phyloP scores from a whole-genome alignment of 768 basidiomycete genomes.

The Hemileccinum rubropunctum region DNA sequence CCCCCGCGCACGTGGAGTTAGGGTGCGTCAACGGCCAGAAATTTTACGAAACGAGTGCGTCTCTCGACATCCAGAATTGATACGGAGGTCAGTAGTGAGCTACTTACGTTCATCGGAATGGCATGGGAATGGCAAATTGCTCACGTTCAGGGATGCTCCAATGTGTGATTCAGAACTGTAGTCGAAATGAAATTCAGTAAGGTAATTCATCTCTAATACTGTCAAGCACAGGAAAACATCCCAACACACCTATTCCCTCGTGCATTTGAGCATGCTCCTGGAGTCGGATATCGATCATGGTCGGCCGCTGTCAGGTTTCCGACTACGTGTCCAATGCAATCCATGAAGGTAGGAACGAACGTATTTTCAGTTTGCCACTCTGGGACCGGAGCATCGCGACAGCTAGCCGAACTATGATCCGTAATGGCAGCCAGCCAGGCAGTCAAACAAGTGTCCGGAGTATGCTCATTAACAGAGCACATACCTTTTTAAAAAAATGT shows the following conservation, averaged over 20 bases:
- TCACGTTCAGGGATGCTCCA: slow-evolving; percentile 7
- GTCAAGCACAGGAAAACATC: not conserved
- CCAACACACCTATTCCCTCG: not conserved
- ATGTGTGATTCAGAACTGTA: not conserved
- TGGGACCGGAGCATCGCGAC: not conserved
- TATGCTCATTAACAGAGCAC: no score
- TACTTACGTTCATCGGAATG: not conserved
- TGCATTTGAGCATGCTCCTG: not conserved
- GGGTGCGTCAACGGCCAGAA: not conserved
- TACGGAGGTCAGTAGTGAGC: no score
- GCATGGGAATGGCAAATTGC: no score
- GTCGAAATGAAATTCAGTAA: not conserved
- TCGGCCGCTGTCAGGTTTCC: not conserved
- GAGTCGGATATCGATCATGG: not conserved
- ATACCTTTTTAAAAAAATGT: no score
- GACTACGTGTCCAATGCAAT: not conserved
- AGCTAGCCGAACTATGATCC: not conserved
- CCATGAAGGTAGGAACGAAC: not conserved
- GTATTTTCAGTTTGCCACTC: not conserved
- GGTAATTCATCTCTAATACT: not conserved
- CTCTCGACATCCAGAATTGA: no score
- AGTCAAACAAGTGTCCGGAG: no score
- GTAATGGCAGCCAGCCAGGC: no score
- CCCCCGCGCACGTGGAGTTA: not conserved
- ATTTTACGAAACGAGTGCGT: no score